Base-by-base conservation (phyloP, 495 filamentous ascomycete species). In the Bombardia bombarda region DNA sequence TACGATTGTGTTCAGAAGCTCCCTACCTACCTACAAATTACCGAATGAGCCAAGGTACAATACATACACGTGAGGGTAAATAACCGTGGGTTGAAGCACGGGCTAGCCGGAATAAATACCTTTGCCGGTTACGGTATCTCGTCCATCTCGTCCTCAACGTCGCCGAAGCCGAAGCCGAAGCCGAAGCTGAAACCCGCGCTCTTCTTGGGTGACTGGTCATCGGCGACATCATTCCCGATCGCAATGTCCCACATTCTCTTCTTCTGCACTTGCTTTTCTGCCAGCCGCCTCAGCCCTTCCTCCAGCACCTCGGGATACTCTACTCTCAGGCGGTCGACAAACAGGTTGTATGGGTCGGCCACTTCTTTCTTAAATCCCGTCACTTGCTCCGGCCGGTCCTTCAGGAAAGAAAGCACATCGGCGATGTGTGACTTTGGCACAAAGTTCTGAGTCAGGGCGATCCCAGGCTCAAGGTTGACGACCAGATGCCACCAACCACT, bases 371-470 rank as follows among this genome's bases (percentile, higher is more conserved):
- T 72, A 56, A 98, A 98, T 0, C 92, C 92, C 19, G 85, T 89
- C 7, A 95, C 79, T 47, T 93, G 87, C 22, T 88, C 82, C 5
- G 83, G 64, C 58, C 90, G 87, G 59, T 93, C 82, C 37, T 72
- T 77, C 50, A 98, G 60, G 57, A 98, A 98, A 12, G 80, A 79
- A 45, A 98, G 62, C 0, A 86, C 89, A 25, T 83, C 77, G 9
- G 67, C 56, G 4, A 98, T 66, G 55, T 89, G 86, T 13, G 75
- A 75, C 35, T 76, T 73, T 0, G 92, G 90, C 7, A 97, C 83
- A 57, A 98, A 97, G 59, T 98, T 98, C 52, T 97, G 90, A 10
- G 92, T 98, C 38, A 98, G 77, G 14, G 92, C 92, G 46, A 96
- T 83, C 10, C 85, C 82, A 3, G 78, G 69, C 40, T 85, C 79